Base-by-base conservation (phyloP, 2,329 filamentous ascomycete species). In the Calonectria crousiana region DNA sequence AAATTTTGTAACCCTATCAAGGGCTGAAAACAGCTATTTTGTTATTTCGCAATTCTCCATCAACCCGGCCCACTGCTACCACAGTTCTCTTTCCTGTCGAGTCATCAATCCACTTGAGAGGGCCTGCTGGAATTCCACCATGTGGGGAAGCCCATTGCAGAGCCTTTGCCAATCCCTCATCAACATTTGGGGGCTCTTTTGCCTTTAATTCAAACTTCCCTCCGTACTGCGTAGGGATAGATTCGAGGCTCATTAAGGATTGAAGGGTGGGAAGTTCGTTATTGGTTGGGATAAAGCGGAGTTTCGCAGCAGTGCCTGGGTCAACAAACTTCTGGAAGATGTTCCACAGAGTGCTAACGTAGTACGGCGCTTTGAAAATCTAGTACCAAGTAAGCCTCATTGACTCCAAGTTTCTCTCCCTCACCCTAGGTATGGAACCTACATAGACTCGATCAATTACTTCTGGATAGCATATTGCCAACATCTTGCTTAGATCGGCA, bases 371-470 rank as follows among this genome's bases (percentile, higher is more conserved):
- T 26, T 62, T 62, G 8, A 62, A 41, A 8, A 62, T 41, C 56
- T 62, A 4, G 18, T 41, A 34, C 3, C 18, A 5, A 23, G 32
- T 62, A 13, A 62, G 56, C 6, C 8, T 14, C 18, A 18, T 28
- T 30, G 3, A 20, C 41, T 30, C 13, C 9, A 41, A 18, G 13
- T 30, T 26, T 5, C n/a, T 38, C 2, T 20, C 23, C 3, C 13
- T 6, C 16, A 13, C 9, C 10, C 10, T 6, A 18, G 6, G 6
- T 41, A 28, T 2, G 18, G 23, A 20, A 62, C 56, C 5, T 30
- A 62, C 56, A 38, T 62, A 62, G 23, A 62, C 56, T 18, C 56
- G 56, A 30, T 62, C 56, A 36, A 62, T 62, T 18, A 62, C 56
- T 26, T 62, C 56, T 20, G 56, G 56, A 13, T 41, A 62, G 23